Conservation (phyloP, 2,329 filamentous ascomycete genomes). For the Cucurbitaria berberidis region DNA sequence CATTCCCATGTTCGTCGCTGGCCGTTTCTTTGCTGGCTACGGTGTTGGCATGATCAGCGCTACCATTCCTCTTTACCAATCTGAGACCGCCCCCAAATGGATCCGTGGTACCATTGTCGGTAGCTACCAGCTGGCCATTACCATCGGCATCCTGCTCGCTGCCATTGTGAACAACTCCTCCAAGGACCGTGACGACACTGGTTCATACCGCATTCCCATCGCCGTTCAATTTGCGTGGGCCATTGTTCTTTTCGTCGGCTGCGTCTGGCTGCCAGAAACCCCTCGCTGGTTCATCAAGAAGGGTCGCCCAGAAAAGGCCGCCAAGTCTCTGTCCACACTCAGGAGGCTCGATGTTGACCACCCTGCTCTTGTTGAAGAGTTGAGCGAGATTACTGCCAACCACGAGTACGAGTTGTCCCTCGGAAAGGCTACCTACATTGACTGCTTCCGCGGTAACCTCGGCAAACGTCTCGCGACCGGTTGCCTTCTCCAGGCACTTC, state of each 20-base stretch:
- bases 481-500: slow-evolving; percentile 76
- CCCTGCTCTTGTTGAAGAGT: slow-evolving; percentile 65
- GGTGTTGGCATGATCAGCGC: slow-evolving; percentile 51
- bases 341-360: slow-evolving; percentile 67
- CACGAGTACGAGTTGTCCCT: slow-evolving; percentile 76
- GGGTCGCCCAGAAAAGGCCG: slow-evolving; percentile 67
- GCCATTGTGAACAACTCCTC: slow-evolving; percentile 71
- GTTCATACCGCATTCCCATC: slow-evolving; percentile 77
- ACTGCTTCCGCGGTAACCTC: slow-evolving; percentile 55
- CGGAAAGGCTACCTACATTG: slow-evolving; percentile 51
- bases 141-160: slow-evolving; percentile 72
- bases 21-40: slow-evolving; percentile 52
- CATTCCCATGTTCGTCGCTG: slow-evolving; percentile 48
- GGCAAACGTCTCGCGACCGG: slow-evolving; percentile 73
- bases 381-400: slow-evolving; percentile 69
- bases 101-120: slow-evolving; percentile 74
- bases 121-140: slow-evolving; percentile 73
- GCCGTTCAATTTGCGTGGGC: slow-evolving; percentile 78
- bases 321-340: slow-evolving; percentile 66
- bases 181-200: slow-evolving; percentile 60
- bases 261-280: slow-evolving; percentile 74
- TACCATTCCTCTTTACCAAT: slow-evolving; percentile 70
- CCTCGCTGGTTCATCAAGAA: slow-evolving; percentile 73
- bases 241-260: slow-evolving; percentile 67
- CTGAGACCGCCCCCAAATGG: slow-evolving; percentile 75